Evolutionary conservation across 2,329 filamentous ascomycete species (phyloP), one percentile per base, ranked within the genome.

Genomic region (Colletotrichum endophyticum): DNA sequence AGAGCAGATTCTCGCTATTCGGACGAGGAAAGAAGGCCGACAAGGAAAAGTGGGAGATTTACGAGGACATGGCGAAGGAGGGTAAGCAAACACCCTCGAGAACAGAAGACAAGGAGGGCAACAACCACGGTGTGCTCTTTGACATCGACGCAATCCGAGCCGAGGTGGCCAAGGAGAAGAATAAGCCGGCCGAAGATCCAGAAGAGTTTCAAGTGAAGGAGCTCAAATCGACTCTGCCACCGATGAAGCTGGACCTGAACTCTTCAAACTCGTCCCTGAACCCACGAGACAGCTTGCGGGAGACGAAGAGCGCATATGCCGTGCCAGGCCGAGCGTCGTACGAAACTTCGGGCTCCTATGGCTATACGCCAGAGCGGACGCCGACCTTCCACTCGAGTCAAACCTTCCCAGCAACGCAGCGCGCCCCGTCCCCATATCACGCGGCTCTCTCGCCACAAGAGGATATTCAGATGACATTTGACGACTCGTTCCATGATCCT

Each of bases 91-190:
- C 36, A 39, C 36, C 30, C 82, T 81, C 28, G 83, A 84, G 56
- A 87, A 86, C 72, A 86, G 88, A 90, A 72, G 88, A 88, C 19
- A 88, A 87, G 76, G 85, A 88, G 11, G 87, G 88, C 7, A 89
- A 84, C 73, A 92, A 91, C 80, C 87, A 88, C 57, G 91, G 91
- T 39, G 94, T 99, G 11, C 89, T 99, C 62, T 99, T 99, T 81
- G 97, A 99, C 81, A 92, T 99, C 63, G 97, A 99, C 81, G 97
- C 97, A 15, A 99, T 99, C 79, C 91, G 95, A 66, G 93, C 95
- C 12, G 95, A 98, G 81, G 88, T 99, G 39, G 95, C 95, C 32
- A 92, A 91, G 66, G 94, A 96, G 78, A 81, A 82, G 22, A 64
- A 36, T 7, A 49, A 53, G n/a, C 89, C 89, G 59, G 90, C 91